Conservation (phyloP, 305 asterid genomes). For the Euphrasia arctica region DNA sequence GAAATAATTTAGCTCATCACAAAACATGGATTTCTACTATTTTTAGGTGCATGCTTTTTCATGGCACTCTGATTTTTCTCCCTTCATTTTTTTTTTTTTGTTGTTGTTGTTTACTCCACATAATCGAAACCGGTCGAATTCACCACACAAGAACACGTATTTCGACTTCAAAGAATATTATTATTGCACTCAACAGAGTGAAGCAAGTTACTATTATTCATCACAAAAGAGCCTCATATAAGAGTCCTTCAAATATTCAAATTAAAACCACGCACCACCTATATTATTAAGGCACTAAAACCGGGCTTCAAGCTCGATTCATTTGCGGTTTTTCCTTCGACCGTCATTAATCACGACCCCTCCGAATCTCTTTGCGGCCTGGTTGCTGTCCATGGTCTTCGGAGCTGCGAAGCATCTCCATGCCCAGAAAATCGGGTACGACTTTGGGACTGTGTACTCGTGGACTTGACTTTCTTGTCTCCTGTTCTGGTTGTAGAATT, state of each 20-base stretch:
- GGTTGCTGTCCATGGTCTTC: constrained; percentile 37
- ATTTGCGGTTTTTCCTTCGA: constrained; percentile 25
- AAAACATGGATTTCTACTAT: constrained; percentile 19
- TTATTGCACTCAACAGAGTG: neutral
- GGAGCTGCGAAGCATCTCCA: constrained; percentile 29
- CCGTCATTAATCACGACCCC: constrained; percentile 34
- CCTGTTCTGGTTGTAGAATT: constrained; percentile 24
- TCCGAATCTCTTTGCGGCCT: constrained; percentile 43
- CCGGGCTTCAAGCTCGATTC: neutral
- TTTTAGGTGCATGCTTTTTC: constrained; percentile 26
- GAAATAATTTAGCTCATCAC: constrained; percentile 17
- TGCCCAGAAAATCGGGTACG: constrained; percentile 5
- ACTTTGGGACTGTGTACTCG: constrained; percentile 21
- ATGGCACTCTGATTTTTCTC: constrained; percentile 5
- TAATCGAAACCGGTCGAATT: too few relatives aligned
- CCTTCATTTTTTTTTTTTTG: constrained; percentile 1
- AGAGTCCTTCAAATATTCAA: constrained; percentile 1
- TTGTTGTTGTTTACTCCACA: neutral
- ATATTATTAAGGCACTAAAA: neutral
- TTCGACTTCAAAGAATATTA: neutral
- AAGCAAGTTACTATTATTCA: neutral
- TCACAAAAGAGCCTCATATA: constrained; percentile 1
- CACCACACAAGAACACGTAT: neutral
- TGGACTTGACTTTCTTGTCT: constrained; percentile 18
- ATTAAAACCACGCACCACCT: constrained; percentile 6